phyloP scores from a whole-genome alignment of 768 basidiomycete species.

The Boletus reticulatus region DNA sequence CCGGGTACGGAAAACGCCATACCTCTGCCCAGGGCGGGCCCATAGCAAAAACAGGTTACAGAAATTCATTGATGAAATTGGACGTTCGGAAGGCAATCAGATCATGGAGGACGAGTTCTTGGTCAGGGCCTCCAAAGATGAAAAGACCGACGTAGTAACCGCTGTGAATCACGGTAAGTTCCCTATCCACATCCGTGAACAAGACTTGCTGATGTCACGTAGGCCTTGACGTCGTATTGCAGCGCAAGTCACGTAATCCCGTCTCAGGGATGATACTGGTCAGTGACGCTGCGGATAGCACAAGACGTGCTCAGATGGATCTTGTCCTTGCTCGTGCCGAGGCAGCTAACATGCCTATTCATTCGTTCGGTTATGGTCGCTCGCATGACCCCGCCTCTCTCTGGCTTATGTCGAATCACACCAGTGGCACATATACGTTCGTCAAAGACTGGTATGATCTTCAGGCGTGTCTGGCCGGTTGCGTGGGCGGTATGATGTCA shows the following conservation, averaged over 20 bases:
- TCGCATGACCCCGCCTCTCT: conserved; percentile 97
- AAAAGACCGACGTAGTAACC: conserved; percentile 96
- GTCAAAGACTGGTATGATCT: conserved; percentile 98
- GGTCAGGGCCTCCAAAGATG: conserved; percentile 77
- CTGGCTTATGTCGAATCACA: conserved; percentile 99
- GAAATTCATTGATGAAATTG: conserved; percentile 76
- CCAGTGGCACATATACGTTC: conserved; percentile 95
- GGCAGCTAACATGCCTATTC: conserved; percentile 94
- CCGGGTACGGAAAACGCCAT: conserved; percentile 89
- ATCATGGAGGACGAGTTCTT: conserved; percentile 62
- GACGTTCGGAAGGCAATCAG: conserved; percentile 36
- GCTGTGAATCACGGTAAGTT: conserved; percentile 89
- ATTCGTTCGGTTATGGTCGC: conserved; percentile 95
- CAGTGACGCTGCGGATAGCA: conserved; percentile 89
- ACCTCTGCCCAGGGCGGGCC: conserved; percentile 67
- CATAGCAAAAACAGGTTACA: conserved; percentile 69
- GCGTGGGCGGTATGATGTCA: conserved; percentile 95
- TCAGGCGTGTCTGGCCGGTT: conserved; percentile 87
- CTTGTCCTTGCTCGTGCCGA: conserved; percentile 95
- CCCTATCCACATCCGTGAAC: not conserved
- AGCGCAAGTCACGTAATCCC: conserved; percentile 89
- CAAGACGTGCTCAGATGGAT: conserved; percentile 96
- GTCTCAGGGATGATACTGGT: conserved; percentile 90
- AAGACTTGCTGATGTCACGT: not conserved
- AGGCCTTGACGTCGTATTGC: conserved; percentile 92